These are phyloP conservation scores for Globisporangium irregulare DNA, from an alignment of 352 stramenopile species.

Conservation along the genomic window DNA sequence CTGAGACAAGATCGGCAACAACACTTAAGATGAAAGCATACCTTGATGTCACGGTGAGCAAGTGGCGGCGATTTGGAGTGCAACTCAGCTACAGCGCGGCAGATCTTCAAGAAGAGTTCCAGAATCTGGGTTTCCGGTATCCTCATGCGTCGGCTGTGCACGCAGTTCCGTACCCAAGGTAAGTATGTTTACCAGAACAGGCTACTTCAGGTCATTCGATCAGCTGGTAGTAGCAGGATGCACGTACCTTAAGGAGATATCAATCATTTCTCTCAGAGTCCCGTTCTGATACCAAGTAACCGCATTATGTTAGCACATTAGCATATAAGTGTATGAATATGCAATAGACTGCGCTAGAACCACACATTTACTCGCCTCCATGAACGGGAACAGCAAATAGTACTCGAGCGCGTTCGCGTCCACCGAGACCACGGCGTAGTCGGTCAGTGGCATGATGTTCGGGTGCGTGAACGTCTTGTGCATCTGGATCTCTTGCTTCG, in stretches of 20 bases:
- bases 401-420: constrained; percentile 51
- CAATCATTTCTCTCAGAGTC: constrained; percentile 83
- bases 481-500: constrained; percentile 80
- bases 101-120: constrained; percentile 83
- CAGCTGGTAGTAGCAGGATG: too few relatives aligned
- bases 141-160: constrained; percentile 28
- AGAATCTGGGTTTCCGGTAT: constrained; percentile 71
- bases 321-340: background rate
- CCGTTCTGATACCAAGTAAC: constrained; percentile 46
- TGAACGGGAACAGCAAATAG: constrained; percentile 86
- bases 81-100: constrained; percentile 70
- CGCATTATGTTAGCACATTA: background rate
- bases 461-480: constrained; percentile 71
- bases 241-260: constrained; percentile 49
- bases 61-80: constrained; percentile 69
- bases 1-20: background rate
- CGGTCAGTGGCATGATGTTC: constrained; percentile 82
- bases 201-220: background rate
- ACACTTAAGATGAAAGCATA: constrained; percentile 15
- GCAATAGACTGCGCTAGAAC: background rate
- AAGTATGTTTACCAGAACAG: background rate
- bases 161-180: background rate
- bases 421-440: constrained; percentile 67
- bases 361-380: constrained; percentile 47
- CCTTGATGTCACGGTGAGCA: constrained; percentile 87